Evolutionary conservation across 1,284 basidiomycete genomes (phyloP), one percentile per base, ranked within the genome.

Genomic region (Caloboletus inedulis): DNA sequence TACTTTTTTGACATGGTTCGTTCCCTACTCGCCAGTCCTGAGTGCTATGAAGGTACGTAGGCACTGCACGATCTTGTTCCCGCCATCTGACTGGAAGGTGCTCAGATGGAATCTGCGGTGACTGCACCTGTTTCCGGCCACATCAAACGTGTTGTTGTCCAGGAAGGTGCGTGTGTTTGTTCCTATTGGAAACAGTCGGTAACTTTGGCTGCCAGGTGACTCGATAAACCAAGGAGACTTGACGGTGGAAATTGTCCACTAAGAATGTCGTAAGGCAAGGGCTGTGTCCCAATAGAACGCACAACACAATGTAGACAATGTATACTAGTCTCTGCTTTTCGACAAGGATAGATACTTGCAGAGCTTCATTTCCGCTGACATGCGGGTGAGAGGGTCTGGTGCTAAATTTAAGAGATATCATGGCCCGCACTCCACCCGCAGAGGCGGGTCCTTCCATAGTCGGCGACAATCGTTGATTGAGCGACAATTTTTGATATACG

Each of bases 111-210:
- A 77, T 94, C 91, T 58, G 86, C 92, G 54, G 92, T 98, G 43
- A 95, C 93, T 25, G 90, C 94, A 23, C 94, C 96, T 33, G 94
- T 98, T 43, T 92, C 91, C 50, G 96, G 96, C 43, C 94, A 95
- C 72, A 81, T 98, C 75, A 93, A 92, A 76, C 87, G 94, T 43
- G 91, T 99, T 41, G 80, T 86, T 48, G 93, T 98, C 51, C 82
- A 84, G 57, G 90, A 93, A 80, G 90, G 89, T 85, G 52, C 53
- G 65, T 59, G 48, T 40, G 36, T 58, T 53, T 54, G 36, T 31
- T 39, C 18, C 12, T 21, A 10, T 45, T 35, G 12, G 16, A 37
- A 43, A 33, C 36, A 14, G 33, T 47, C 13, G 19, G 3, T 62
- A 39, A 62, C 53, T 18, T 36, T 51, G 39, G 45, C 13, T 54